Conservation (phyloP, 208 protist genomes). For the Tritrichomonas foetus region DNA sequence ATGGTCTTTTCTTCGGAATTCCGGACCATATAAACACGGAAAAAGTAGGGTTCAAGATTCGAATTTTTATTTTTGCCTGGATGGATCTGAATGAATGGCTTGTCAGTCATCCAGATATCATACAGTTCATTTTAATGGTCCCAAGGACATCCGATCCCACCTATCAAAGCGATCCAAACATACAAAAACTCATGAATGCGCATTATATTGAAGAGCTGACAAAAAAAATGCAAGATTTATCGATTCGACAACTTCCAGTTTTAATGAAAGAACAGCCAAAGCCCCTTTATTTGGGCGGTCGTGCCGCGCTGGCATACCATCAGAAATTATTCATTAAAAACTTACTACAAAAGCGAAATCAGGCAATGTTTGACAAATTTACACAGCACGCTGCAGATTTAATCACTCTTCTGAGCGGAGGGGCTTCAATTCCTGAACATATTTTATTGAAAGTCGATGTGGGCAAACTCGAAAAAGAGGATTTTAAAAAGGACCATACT, state of each 20-base stretch:
- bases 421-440: neutral
- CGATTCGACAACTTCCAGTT: too few species aligned
- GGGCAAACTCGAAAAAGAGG: neutral
- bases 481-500: neutral
- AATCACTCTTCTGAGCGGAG: neutral
- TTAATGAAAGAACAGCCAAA: neutral
- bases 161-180: neutral
- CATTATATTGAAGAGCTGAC: neutral
- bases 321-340: neutral
- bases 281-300: neutral
- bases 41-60: too few species aligned
- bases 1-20: too few species aligned
- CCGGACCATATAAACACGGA: too few species aligned
- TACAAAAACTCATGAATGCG: neutral
- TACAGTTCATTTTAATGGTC: neutral
- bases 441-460: neutral
- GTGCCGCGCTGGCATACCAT: neutral
- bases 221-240: neutral
- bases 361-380: neutral
- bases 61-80: too few species aligned
- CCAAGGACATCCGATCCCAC: too few species aligned
- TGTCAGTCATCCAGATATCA: neutral
- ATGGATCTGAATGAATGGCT: neutral
- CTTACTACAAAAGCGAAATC: neutral
- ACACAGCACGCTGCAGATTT: neutral